Percentiles rank a stretch among this genome's conserved stretches.
Conservation (phyloP, 345 rosid species). For the Anacardium occidentale region DNA sequence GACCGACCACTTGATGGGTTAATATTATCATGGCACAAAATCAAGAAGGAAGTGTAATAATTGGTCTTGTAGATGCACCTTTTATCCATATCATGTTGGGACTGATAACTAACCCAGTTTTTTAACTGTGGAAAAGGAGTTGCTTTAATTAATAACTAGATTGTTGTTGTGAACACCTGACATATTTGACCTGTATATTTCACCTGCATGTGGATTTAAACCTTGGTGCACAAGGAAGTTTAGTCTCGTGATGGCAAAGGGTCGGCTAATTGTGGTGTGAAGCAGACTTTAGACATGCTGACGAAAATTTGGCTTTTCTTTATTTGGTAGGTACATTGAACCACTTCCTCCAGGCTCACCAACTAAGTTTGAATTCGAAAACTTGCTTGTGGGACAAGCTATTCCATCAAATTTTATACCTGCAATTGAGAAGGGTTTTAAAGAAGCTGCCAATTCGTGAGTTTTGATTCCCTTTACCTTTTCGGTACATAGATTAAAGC, state of each 20-base stretch:
- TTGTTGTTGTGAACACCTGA: not conserved
- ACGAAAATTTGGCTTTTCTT: slow-evolving; percentile 9
- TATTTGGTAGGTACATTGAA: slow-evolving; percentile 63
- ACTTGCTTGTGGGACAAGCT: slow-evolving; percentile 92
- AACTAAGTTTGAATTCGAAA: slow-evolving; percentile 86
- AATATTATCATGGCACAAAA: not conserved
- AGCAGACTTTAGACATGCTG: not conserved
- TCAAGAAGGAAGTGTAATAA: not conserved
- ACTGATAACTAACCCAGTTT: not conserved
- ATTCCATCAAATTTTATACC: slow-evolving; percentile 92
- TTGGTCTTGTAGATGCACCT: not conserved
- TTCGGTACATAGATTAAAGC: not conserved
- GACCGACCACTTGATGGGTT: not conserved
- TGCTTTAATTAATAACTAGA: not conserved
- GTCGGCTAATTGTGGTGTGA: slow-evolving; percentile 8
- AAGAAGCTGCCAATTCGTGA: slow-evolving; percentile 98
- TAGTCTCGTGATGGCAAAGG: not conserved
- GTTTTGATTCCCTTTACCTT: slow-evolving; percentile 26
- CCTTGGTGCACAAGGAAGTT: not conserved
- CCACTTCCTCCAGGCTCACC: slow-evolving; percentile 67
- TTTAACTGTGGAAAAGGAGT: not conserved
- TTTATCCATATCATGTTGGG: not conserved
- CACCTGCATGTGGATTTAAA: not conserved
- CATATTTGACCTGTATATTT: not conserved
- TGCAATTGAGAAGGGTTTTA: slow-evolving; percentile 97